These are phyloP conservation scores for Hypoxylon sp. DNA, from an alignment of 2,329 filamentous ascomycete species.

Conservation along the genomic window DNA sequence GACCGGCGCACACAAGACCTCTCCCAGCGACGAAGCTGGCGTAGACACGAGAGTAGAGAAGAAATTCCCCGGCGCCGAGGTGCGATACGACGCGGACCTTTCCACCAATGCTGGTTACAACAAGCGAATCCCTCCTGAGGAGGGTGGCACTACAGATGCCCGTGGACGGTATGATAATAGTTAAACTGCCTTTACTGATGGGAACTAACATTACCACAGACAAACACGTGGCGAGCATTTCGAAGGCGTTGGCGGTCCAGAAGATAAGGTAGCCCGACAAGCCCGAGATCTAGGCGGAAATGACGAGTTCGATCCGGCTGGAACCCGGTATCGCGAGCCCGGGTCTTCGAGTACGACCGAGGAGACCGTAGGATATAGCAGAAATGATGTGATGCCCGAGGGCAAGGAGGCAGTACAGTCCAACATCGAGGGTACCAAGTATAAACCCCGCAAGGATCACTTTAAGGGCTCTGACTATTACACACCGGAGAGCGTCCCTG, in stretches of 20 bases:
- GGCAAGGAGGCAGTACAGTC: conserved; percentile 58
- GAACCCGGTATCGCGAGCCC: conserved; percentile 32
- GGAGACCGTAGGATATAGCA: conserved; percentile 54
- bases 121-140: conserved; percentile 62
- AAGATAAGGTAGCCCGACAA: conserved; percentile 57
- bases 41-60: conserved; percentile 61
- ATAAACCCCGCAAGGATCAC: conserved; percentile 56
- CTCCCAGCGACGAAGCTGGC: conserved; percentile 60
- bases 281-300: conserved; percentile 55
- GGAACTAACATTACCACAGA: conserved; percentile 50
- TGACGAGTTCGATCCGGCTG: conserved; percentile 54
- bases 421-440: conserved; percentile 58
- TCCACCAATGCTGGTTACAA: conserved; percentile 64
- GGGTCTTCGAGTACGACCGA: conserved; percentile 41
- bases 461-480: conserved; percentile 62
- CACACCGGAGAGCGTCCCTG: conserved; percentile 59
- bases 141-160: conserved; percentile 62
- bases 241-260: conserved; percentile 61
- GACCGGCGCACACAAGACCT: conserved; percentile 60
- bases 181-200: conserved; percentile 9
- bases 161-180: conserved; percentile 59
- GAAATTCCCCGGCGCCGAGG: conserved; percentile 61
- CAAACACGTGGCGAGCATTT: conserved; percentile 62
- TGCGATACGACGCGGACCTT: conserved; percentile 60
- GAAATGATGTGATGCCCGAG: conserved; percentile 53